phyloP scores from a whole-genome alignment of 2,329 filamentous ascomycete species.

The Alternaria arborescens region DNA sequence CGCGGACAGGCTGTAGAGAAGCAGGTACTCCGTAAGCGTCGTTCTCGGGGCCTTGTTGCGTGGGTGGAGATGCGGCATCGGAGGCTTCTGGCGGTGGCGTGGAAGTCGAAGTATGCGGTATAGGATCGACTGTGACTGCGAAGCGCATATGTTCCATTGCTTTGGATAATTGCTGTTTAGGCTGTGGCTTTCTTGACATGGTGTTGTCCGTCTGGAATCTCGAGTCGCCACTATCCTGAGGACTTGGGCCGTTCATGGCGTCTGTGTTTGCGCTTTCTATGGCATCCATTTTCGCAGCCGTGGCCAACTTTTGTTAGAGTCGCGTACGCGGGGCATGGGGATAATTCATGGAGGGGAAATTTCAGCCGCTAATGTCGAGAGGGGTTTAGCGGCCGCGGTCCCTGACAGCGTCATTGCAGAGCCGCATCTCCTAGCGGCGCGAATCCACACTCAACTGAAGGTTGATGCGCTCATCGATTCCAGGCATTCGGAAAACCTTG shows the following conservation, averaged over 20 bases:
- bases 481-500: not conserved
- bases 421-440: conserved; percentile 36
- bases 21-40: conserved; percentile 62
- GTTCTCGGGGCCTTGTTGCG: conserved; percentile 34
- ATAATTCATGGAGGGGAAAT: conserved; percentile 24
- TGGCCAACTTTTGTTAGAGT: conserved; percentile 14
- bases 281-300: conserved; percentile 28
- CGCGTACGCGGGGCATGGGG: conserved; percentile 7
- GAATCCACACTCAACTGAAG: conserved; percentile 17
- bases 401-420: conserved; percentile 33
- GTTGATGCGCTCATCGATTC: conserved; percentile 9
- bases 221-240: conserved; percentile 17
- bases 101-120: conserved; percentile 29
- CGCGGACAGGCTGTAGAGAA: conserved; percentile 55
- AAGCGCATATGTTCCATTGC: conserved; percentile 63
- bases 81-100: conserved; percentile 19
- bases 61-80: not conserved
- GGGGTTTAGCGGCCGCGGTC: conserved; percentile 19
- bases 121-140: conserved; percentile 56
- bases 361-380: conserved; percentile 16
- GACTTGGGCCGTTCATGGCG: conserved; percentile 7
- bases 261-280: conserved; percentile 13
- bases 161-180: conserved; percentile 58
- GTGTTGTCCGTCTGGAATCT: conserved; percentile 46
- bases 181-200: conserved; percentile 41